Percentiles rank a stretch among this genome's conserved stretches.
Conservation (phyloP, 768 basidiomycete genomes). For the Auricularia sp. region DNA sequence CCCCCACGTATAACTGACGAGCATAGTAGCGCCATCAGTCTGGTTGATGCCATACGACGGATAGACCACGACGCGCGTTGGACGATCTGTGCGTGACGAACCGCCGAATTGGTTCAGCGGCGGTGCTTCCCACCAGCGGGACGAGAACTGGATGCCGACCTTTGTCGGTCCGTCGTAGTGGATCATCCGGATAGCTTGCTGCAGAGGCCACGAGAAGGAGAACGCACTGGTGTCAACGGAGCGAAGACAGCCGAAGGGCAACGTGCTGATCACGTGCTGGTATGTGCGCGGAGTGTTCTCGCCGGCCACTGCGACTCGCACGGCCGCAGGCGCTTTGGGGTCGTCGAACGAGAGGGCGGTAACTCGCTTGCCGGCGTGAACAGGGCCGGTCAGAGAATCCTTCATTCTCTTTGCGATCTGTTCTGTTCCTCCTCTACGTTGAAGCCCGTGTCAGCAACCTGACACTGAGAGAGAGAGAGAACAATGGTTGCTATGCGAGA, state of each 20-base stretch:
- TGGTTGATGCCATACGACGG: slow-evolving; percentile 25
- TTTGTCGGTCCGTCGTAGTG: slow-evolving; percentile 31
- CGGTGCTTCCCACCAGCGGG: slow-evolving; percentile 32
- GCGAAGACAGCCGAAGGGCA: slow-evolving; percentile 29
- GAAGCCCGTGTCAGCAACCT: not conserved
- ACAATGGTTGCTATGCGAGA: not conserved
- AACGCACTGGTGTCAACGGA: slow-evolving; percentile 20
- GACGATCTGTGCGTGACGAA: slow-evolving; percentile 24
- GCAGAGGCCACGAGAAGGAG: slow-evolving; percentile 12
- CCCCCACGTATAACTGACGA: slow-evolving; percentile 21
- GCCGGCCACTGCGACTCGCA: not conserved
- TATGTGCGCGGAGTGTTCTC: slow-evolving; percentile 12
- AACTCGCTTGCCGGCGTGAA: no score
- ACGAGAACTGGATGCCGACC: slow-evolving; percentile 34
- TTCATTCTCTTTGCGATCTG: not conserved
- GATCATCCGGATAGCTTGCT: slow-evolving; percentile 28
- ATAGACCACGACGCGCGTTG: slow-evolving; percentile 27
- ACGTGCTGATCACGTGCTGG: slow-evolving; percentile 33
- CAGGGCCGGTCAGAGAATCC: not conserved
- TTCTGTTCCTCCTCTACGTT: not conserved
- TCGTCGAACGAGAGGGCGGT: not conserved
- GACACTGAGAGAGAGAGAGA: not conserved
- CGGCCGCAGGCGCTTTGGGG: not conserved
- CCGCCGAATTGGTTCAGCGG: slow-evolving; percentile 21
- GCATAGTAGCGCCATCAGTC: slow-evolving; percentile 6